Percentiles rank a stretch among this genome's conserved stretches.
Evolutionary conservation across 257 asterid species (phyloP).

Genomic region (Nicotiana undulata): DNA sequence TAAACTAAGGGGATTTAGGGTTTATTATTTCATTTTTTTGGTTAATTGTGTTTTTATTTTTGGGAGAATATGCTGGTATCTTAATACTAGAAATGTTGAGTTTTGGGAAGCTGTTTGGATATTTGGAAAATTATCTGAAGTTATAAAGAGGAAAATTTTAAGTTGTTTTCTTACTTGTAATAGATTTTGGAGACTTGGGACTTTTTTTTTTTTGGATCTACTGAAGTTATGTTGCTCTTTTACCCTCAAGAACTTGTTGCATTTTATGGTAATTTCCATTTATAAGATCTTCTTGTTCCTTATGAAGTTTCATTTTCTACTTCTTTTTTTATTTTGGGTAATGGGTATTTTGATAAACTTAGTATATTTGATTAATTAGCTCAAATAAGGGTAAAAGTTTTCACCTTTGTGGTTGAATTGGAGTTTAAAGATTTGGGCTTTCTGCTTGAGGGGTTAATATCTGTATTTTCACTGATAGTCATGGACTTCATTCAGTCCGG

Average conservation of each 20-base stretch:
- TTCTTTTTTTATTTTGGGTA: not conserved
- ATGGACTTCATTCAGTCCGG: not conserved
- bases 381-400: not conserved
- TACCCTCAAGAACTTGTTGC: not conserved
- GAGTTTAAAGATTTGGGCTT: not conserved
- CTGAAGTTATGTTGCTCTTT: not conserved
- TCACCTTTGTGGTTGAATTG: not conserved
- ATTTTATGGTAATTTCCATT: constrained; percentile 6
- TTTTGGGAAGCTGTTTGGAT: constrained; percentile 1
- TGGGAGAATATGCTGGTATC: not conserved
- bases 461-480: not conserved
- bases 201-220: constrained; percentile 1
- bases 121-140: constrained; percentile 1
- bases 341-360: not conserved
- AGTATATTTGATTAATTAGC: not conserved
- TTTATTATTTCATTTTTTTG: not conserved
- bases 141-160: not conserved
- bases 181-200: not conserved
- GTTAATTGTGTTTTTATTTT: not conserved
- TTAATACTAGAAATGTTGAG: not conserved
- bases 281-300: constrained; percentile 5
- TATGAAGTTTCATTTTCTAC: not conserved
- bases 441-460: not conserved
- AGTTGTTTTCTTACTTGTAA: not conserved
- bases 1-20: not conserved